phyloP scores from a whole-genome alignment of 768 basidiomycete species.

The Lactarius vividus region DNA sequence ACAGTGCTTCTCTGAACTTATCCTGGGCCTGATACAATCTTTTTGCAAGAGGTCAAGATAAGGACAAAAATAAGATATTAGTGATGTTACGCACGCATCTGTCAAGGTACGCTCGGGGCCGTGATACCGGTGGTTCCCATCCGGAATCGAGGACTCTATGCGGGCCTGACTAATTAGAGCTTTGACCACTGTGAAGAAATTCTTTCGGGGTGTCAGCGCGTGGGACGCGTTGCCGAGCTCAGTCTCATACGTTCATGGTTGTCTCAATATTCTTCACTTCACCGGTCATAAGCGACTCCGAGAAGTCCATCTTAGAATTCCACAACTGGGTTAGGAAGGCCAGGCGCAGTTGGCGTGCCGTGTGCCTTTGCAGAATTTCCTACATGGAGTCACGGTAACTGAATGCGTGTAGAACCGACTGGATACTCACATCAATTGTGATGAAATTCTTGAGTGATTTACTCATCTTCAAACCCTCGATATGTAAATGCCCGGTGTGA shows the following conservation, averaged over 20 bases:
- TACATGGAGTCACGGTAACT: slow-evolving; percentile 35
- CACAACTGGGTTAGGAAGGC: slow-evolving; percentile 90
- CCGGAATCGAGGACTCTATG: slow-evolving; percentile 47
- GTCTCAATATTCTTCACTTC: slow-evolving; percentile 86
- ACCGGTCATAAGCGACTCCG: slow-evolving; percentile 81
- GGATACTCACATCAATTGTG: slow-evolving; percentile 75
- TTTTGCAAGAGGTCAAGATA: slow-evolving; percentile 16
- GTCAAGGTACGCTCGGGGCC: slow-evolving; percentile 66
- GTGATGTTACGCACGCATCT: slow-evolving; percentile 46
- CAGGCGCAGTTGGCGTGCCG: slow-evolving; percentile 84
- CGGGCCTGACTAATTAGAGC: slow-evolving; percentile 67
- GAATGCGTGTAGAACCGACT: slow-evolving; percentile 7
- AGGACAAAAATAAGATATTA: slow-evolving; percentile 5
- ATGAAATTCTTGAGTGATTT: slow-evolving; percentile 99
- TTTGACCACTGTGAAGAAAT: slow-evolving; percentile 88
- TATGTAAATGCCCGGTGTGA: slow-evolving; percentile 97
- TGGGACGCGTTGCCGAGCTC: background rate
- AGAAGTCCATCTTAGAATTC: slow-evolving; percentile 94
- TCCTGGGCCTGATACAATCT: slow-evolving; percentile 76
- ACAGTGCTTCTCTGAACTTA: slow-evolving; percentile 81
- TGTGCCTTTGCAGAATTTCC: slow-evolving; percentile 83
- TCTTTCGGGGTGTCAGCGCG: slow-evolving; percentile 46
- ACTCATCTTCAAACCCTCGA: slow-evolving; percentile 98
- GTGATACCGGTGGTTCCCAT: slow-evolving; percentile 65
- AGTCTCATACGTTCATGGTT: slow-evolving; percentile 70